Evolutionary conservation across 2,329 filamentous ascomycete species (phyloP).

Genomic region (Proliferodiscus dingleyae): DNA sequence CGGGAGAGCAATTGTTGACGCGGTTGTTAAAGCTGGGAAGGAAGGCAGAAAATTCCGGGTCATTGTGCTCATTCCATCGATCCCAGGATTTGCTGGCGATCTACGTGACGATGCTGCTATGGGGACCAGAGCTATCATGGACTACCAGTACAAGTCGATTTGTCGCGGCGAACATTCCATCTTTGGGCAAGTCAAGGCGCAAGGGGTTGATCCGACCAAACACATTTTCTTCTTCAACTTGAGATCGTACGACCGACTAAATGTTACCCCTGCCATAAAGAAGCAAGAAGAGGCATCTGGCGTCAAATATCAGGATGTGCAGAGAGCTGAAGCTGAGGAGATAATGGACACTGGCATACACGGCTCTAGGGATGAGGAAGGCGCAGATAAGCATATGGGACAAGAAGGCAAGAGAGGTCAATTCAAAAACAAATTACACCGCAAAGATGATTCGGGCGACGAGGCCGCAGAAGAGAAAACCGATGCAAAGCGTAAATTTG

Average conservation of each 20-base stretch:
- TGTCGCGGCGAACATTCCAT: conserved; percentile 89
- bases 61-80: conserved; percentile 83
- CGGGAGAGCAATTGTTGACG: conserved; percentile 84
- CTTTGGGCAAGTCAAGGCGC: conserved; percentile 67
- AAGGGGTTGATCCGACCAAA: conserved; percentile 71
- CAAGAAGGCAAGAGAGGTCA: conserved; percentile 36
- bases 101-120: conserved; percentile 75
- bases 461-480: conserved; percentile 37
- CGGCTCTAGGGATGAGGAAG: conserved; percentile 44
- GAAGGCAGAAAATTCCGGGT: conserved; percentile 85
- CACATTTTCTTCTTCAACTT: conserved; percentile 94
- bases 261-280: conserved; percentile 69
- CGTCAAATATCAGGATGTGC: conserved; percentile 78
- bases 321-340: conserved; percentile 82
- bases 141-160: conserved; percentile 97
- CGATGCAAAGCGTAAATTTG: conserved; percentile 49
- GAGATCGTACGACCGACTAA: conserved; percentile 86
- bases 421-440: conserved; percentile 30
- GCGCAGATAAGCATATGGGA: conserved; percentile 44
- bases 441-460: conserved; percentile 29
- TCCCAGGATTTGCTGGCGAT: conserved; percentile 93
- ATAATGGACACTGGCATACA: conserved; percentile 75
- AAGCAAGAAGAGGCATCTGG: conserved; percentile 77
- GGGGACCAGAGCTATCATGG: conserved; percentile 90
- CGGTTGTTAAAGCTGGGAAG: conserved; percentile 73